Percentiles rank a stretch among this genome's conserved stretches.
These are phyloP conservation scores for Echium plantagineum DNA, from an alignment of 257 asterid genomes.

Conservation along the genomic window DNA sequence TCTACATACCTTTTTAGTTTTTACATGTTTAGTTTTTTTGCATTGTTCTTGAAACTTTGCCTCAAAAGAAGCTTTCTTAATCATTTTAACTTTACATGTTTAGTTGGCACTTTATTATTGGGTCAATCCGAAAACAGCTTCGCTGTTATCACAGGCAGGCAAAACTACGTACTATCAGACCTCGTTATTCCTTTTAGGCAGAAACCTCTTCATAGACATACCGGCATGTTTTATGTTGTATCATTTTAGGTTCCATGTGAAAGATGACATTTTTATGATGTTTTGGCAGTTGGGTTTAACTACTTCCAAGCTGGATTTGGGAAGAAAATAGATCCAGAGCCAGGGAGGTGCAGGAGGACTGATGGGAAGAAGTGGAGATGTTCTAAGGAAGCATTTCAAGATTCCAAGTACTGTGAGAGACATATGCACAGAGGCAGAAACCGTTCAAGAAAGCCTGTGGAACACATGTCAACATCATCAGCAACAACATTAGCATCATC, in stretches of 20 bases:
- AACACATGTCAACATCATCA: constrained; percentile 26
- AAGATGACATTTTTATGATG: constrained; percentile 3
- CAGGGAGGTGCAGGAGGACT: constrained; percentile 93
- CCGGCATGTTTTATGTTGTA: too few relatives aligned
- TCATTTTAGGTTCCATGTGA: not conserved
- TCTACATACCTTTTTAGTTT: not conserved
- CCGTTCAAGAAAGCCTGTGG: constrained; percentile 99
- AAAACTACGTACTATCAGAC: too few relatives aligned
- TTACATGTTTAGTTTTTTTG: not conserved
- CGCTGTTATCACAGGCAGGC: too few relatives aligned
- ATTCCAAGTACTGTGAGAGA: constrained; percentile 95
- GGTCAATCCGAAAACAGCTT: too few relatives aligned
- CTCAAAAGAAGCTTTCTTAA: too few relatives aligned
- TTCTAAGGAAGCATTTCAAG: constrained; percentile 86
- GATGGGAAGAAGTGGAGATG: constrained; percentile 98
- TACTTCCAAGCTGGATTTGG: constrained; percentile 78
- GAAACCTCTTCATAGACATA: too few relatives aligned
- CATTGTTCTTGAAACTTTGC: not conserved
- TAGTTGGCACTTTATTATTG: too few relatives aligned
- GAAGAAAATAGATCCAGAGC: constrained; percentile 82
- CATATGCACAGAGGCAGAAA: constrained; percentile 99
- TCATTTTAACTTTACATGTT: not conserved
- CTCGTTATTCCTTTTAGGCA: too few relatives aligned
- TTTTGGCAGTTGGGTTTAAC: constrained; percentile 64
- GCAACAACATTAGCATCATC: constrained; percentile 10